Base-by-base conservation (phyloP, 2,329 filamentous ascomycete genomes). In the Colletotrichum sp. region DNA sequence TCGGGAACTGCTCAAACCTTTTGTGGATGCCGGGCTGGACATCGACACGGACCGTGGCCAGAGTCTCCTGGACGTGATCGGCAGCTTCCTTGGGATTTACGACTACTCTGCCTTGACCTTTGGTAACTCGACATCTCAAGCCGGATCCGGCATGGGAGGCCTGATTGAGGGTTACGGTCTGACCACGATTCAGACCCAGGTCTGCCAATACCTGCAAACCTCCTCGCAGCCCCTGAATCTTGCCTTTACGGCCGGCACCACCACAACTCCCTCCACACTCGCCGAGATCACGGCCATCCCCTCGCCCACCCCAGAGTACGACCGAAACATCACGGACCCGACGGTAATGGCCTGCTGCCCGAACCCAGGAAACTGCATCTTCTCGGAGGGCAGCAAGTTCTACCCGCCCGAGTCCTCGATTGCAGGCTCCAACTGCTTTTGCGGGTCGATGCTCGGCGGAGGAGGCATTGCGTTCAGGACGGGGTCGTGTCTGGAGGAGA, bases 201-300 rank as follows among this genome's bases (percentile, higher is more conserved):
- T 85, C 34, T 86, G 85, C 75, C 80, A 80, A 6, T 80, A 82
- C 30, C 80, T 85, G 8, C 82, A 85, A 39, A 79, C 77, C 0
- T 79, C 77, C 0, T 79, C 78, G 7, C 80, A 83, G 22, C 79
- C 82, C 27, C 81, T 84, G 6, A 80, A 81, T 61, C 78, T 86
- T 63, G 84, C 79, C 30, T 80, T 86, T 59, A 71, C 78, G 9
- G 83, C 83, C 1, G 83, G 84, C 9, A 79, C 78, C 5, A 78
- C 84, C 27, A 81, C 80, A 69, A 81, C 69, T 57, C 22, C 77
- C 80, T 15, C 77, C 65, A 2, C 69, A 77, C 2, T 83, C 52
- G 36, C 52, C 7, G 32, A 52, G 12, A 30, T 76, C 6, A 55
- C 77, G 1, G 30, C 34, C 1, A 48, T 39, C 6, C 73, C 73